Conservation (phyloP, 331 rosid genomes). For the Dryas integrifolia region DNA sequence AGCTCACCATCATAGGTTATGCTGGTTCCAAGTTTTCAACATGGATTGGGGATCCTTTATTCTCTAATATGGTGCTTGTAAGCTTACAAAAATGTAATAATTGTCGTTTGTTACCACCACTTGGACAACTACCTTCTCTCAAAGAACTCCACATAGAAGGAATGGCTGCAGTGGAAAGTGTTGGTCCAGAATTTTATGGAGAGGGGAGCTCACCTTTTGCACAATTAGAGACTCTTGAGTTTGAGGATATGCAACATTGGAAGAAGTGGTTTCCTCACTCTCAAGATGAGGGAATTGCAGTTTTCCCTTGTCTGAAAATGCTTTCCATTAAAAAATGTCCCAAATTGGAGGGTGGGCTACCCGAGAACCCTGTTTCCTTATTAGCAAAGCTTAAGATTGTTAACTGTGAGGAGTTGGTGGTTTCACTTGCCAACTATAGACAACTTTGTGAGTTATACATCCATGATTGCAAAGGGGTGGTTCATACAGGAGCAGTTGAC, state of each 20-base stretch:
- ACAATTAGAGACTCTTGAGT: slow-evolving; percentile 17
- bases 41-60: slow-evolving; percentile 16
- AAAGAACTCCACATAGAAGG: not conserved
- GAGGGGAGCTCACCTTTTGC: slow-evolving; percentile 8
- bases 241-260: slow-evolving; percentile 28
- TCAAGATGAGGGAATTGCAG: not conserved
- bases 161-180: not conserved
- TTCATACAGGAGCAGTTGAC: no score
- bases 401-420: slow-evolving; percentile 5
- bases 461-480: no score
- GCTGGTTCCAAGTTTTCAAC: slow-evolving; percentile 1
- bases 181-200: slow-evolving; percentile 9
- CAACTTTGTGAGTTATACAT: no score
- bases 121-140: not conserved
- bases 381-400: not conserved
- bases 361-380: slow-evolving; percentile 9
- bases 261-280: slow-evolving; percentile 12
- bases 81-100: not conserved
- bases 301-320: slow-evolving; percentile 6
- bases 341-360: slow-evolving; percentile 22
- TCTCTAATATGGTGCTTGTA: slow-evolving; percentile 1
- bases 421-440: no score
- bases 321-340: slow-evolving; percentile 12
- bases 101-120: slow-evolving; percentile 14
- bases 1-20: slow-evolving; percentile 21